Base-by-base conservation (phyloP, 805 yeast species). In the Lachancea lanzarotensis region DNA sequence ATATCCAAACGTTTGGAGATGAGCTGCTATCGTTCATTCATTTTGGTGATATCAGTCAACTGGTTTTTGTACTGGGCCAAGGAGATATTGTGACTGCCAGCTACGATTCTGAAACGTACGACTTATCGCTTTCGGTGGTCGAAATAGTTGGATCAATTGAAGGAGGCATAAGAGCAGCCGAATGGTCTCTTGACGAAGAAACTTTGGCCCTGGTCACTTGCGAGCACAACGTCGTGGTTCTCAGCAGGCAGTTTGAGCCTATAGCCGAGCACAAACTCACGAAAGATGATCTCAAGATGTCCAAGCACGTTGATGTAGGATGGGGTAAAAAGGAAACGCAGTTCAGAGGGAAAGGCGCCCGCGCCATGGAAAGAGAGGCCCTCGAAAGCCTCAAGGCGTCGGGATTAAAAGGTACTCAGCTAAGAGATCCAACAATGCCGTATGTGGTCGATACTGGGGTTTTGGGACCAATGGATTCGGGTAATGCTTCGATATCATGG, bases 311-410 rank as follows among this genome's bases (percentile, higher is more conserved):
- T 31, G 82, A 91, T 22, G 96, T 93, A 35, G 99, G 99, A 20
- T 93, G 99, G 99, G 99, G 99, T 59, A 85, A 84, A 50, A 82
- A 83, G 53, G 98, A 91, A 63, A 93, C 99, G 0, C 99, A 93
- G 67, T 93, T 93, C 65, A 81, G 84, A 65, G 99, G 99, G 42
- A 82, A 77, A 57, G 98, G 98, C 51, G 93, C 85, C 26, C 82
- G 82, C 56, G 88, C 84, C 7, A 59, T 77, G 48, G 95, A 84
- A 65, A 74, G 91, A 65, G 84, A 60, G 20, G 73, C 75, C 6
- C 50, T 71, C 32, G 71, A 81, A 56, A 61, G 72, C 47, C 59
- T 72, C 34, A 68, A 68, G 47, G 70, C 69, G 5, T 57, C 90
- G 1, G 93, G 90, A 17, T 63, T 82, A 48, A 84, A 81, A 48